Percentiles rank a stretch among this genome's conserved stretches.
Evolutionary conservation across 2,329 filamentous ascomycete genomes (phyloP).

Genomic region (Neopestalotiopsis sp.): DNA sequence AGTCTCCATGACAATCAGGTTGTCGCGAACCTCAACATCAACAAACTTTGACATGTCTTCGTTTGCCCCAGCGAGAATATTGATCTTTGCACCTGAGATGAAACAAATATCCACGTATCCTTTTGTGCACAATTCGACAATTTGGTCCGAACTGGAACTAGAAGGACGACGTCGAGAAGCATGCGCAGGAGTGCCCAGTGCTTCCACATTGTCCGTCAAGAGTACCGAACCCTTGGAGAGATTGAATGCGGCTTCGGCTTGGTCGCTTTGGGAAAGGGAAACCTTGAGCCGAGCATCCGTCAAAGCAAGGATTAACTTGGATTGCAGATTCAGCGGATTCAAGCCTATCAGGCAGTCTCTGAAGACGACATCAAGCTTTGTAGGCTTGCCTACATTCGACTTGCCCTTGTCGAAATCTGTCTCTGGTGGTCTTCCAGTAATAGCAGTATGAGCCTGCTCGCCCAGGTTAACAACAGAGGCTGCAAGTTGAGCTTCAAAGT

Average conservation of each 20-base stretch:
- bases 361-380: conserved; percentile 75
- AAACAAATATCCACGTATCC: conserved; percentile 89
- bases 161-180: conserved; percentile 38
- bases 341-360: conserved; percentile 83
- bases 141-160: conserved; percentile 52
- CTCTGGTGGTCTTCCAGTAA: conserved; percentile 40
- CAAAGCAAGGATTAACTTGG: conserved; percentile 80
- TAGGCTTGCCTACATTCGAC: conserved; percentile 53
- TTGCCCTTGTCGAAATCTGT: conserved; percentile 27
- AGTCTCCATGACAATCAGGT: conserved; percentile 88
- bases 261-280: conserved; percentile 66
- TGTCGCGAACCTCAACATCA: conserved; percentile 82
- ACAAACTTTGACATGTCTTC: conserved; percentile 68
- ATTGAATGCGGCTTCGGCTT: conserved; percentile 67
- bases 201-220: conserved; percentile 75
- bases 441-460: conserved; percentile 61
- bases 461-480: conserved; percentile 80
- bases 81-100: conserved; percentile 79
- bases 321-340: conserved; percentile 76
- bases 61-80: conserved; percentile 63
- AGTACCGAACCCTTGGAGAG: conserved; percentile 83
- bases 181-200: conserved; percentile 47
- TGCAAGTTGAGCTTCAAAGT: conserved; percentile 76
- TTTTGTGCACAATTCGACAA: conserved; percentile 61
- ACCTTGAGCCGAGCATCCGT: conserved; percentile 78